Evolutionary conservation across 768 basidiomycete genomes (phyloP), one percentile per base, ranked within the genome.

Genomic region (Leucosporidium creatinivorum): DNA sequence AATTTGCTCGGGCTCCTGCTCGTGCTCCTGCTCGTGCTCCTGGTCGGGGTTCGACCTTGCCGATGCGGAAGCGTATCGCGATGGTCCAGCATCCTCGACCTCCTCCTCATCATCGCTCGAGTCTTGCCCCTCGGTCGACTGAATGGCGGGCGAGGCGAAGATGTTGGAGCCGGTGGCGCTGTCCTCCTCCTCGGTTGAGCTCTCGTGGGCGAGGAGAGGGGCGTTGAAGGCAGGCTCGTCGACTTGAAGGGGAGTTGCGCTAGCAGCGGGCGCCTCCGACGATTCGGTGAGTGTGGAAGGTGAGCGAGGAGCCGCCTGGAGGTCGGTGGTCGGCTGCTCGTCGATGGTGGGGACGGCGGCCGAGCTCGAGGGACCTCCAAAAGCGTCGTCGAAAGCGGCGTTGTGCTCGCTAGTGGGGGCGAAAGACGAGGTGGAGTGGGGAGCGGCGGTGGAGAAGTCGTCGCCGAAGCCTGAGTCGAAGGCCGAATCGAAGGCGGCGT

Each of bases 91-190:
- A 18, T 59, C 58, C 44, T 59, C 58, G 26, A 59, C 47, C 61
- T 76, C 76, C 51, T 79, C 81, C 19, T 82, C 79, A 44, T 86
- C 85, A 50, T 83, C 82, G 30, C 77, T 80, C 61, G 84, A 82
- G 48, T 61, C 65, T 19, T 47, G 47, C 47, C 61, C 65, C 15
- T 67, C 60, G 18, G n/a, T 19, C 54, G 19, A 54, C 55, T 39
- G 39, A 25, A 36, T 12, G 7, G 62, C 44, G 13, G 54, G 50
- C n/a, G 51, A 15, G 2, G 58, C 36, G 39, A 18, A 33, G 36
- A 56, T 55, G 25, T 67, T 56, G 36, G 30, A 12, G 56, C 23
- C 31, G 56, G 28, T n/a, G 5, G 18, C 31, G 31, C 21, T 25
- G 57, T 48, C 49, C 31, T 50, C 51, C 56, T 56, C 39, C 15